Base-by-base conservation (phyloP, 2,329 filamentous ascomycete species). In the Waltergamsia citrina region DNA sequence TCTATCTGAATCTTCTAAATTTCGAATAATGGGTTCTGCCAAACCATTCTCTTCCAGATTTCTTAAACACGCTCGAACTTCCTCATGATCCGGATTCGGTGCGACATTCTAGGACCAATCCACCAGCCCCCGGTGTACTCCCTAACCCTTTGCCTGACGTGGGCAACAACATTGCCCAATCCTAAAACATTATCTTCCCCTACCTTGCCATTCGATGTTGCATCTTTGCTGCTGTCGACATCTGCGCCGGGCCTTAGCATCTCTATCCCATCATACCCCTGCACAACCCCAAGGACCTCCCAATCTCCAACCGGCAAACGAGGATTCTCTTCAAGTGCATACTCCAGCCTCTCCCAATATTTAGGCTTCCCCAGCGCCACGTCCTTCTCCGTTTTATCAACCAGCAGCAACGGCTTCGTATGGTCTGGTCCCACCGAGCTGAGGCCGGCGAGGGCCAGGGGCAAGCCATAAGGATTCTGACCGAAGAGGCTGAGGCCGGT, bases 401-500 rank as follows among this genome's bases (percentile, higher is more conserved):
- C 72, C 29, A 61, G 42, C 7, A 57, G 44, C 7, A 61, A 34
- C 7, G 3, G 44, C 23, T 15, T 14, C 9, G 22, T 9, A 14
- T 20, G 17, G 49, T 37, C 31, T 22, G 17, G 42, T 29, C 19
- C 41, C 35, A n/a, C 20, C 28, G 20, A 35, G 38, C 36, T 33
- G 37, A 31, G 38, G 29, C 38, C 36, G 37, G 33, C 35, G 27
- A 52, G 48, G n/a, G 55, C 53, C 32, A 64, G 43, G 9, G 59
- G 52, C 8, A 55, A 43, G 30, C 56, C 55, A 34, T 43, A 40
- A 14, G 54, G 56, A 34, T 70, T 64, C 42, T 74, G 68, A 14
- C 71, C 68, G 44, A 83, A 83, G 33, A 78, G 71, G 4, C 78
- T 80, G 8, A 81, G 69, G 33, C 78, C 78, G 20, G 78, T 82